Base-by-base conservation (phyloP, 129 eudicot species). In the Escallonia rubra region DNA sequence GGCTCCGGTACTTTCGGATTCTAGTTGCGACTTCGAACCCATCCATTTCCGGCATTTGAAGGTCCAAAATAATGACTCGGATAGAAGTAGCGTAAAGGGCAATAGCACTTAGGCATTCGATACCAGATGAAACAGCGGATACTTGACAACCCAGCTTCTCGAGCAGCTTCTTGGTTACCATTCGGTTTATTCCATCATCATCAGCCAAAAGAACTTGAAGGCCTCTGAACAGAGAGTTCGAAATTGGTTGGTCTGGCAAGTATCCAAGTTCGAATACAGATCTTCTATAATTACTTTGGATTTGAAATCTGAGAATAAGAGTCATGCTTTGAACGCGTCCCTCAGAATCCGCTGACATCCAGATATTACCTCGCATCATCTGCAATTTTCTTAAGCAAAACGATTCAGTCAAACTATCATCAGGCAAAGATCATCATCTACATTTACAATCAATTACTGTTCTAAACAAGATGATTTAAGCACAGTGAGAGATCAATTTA, bases 11-110 rank as follows among this genome's bases (percentile, higher is more conserved):
- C 66, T 87, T 87, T 39, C 90, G 78, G 53, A 91, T 75, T 53
- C 96, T 78, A 57, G 66, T 83, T 3, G 92, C 85, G 12, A 91
- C 93, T 70, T 87, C 97, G 49, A 82, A 91, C 14, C 97, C 97
- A 38, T 91, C 97, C 85, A 91, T 87, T 44, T 91, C 96, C 1
- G 97, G 97, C 91, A 91, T 82, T 57, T 91, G 97, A 65, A 91
- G 90, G 62, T 87, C 97, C 67, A 91, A 68, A 34, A 91, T 64
- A 8, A 91, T 86, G 3, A 91, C 74, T 44, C 78, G 87, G 43
- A 69, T 74, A 8, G 86, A 71, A 8, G 72, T 80, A 15, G 61
- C 67, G 6, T 87, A 60, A 15, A 88, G 86, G 23, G 90, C 92
- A 8, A 90, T 67, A 15, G 90, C 72, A 43, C 76, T 80, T 34